Percentiles rank a stretch among this genome's conserved stretches.
Evolutionary conservation across 768 basidiomycete genomes (phyloP).

Genomic region (Boletus vermiculosoides): DNA sequence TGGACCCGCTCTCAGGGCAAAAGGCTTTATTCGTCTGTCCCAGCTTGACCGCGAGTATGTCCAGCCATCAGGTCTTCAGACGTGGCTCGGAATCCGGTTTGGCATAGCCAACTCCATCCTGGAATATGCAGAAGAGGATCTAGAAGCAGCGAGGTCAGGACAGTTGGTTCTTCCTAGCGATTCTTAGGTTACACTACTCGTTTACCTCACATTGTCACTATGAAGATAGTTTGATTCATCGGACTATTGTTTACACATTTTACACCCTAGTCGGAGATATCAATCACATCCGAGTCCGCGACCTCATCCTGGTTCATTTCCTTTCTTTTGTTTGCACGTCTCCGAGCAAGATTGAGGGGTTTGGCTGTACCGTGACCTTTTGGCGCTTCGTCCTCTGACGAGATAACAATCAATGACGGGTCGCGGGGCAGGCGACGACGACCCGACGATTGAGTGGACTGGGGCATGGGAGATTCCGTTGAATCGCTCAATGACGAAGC

Average conservation of each 20-base stretch:
- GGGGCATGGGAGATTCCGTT: conserved; percentile 11
- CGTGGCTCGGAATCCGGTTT: neutral
- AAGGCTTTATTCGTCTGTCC: neutral
- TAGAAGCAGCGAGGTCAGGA: neutral
- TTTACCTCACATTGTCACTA: neutral
- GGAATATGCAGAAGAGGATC: neutral
- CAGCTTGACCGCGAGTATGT: neutral
- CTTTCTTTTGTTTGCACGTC: conserved; percentile 5
- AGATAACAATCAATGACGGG: conserved; percentile 24
- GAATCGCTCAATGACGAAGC: conserved; percentile 17
- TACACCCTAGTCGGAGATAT: conserved; percentile 41
- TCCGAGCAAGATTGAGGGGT: conserved; percentile 6
- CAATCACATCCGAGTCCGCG: conserved; percentile 49
- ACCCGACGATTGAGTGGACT: conserved; percentile 18
- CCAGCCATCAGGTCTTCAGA: neutral
- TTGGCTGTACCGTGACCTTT: neutral
- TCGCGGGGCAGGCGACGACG: conserved; percentile 18
- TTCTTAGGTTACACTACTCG: neutral
- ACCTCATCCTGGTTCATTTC: conserved; percentile 36
- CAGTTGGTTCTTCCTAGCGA: neutral
- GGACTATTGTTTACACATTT: neutral
- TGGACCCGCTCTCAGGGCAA: neutral
- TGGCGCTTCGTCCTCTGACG: conserved; percentile 18
- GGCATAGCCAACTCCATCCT: neutral
- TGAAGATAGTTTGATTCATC: neutral